Percentiles rank a stretch among this genome's conserved stretches.
phyloP scores from a whole-genome alignment of 306 rosid genomes.

The Vigna trinervia region DNA sequence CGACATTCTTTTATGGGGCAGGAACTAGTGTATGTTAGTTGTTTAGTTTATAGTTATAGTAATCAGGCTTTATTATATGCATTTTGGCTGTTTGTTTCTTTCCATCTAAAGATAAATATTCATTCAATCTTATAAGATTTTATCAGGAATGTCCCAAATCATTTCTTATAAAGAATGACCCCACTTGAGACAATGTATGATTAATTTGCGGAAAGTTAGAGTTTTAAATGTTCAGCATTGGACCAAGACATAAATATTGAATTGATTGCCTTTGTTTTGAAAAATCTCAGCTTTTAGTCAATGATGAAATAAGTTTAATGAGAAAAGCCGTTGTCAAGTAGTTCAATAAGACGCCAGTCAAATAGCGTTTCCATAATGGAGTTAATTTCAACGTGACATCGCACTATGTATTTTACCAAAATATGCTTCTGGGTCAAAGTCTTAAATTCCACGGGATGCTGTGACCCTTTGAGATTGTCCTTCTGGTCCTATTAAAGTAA shows the following conservation, averaged over 20 bases:
- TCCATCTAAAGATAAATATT: conserved; percentile 1
- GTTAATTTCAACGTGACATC: conserved; percentile 10
- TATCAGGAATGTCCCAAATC: conserved; percentile 3
- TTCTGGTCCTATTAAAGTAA: conserved; percentile 5
- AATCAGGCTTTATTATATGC: background rate
- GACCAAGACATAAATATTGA: background rate
- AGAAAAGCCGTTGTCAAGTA: background rate
- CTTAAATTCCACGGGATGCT: conserved; percentile 18
- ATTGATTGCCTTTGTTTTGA: background rate
- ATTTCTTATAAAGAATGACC: background rate
- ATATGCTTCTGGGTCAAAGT: conserved; percentile 29
- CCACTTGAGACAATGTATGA: conserved; percentile 4
- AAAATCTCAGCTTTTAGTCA: conserved; percentile 33
- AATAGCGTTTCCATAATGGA: background rate
- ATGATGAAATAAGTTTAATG: conserved; percentile 8
- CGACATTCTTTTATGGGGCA: background rate
- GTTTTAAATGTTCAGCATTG: conserved; percentile 18
- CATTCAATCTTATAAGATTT: conserved; percentile 8
- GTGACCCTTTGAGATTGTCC: conserved; percentile 17
- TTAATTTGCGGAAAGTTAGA: background rate
- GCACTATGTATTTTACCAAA: conserved; percentile 10
- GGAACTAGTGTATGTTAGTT: conserved; percentile 5
- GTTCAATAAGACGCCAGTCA: background rate
- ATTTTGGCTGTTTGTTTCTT: conserved; percentile 2
- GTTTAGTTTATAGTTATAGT: conserved; percentile 24